A percentile compares a stretch with the other conserved stretches of the same genome.
These are phyloP conservation scores for Protea cynaroides DNA, from an alignment of 164 flowering plant species.

Conservation along the genomic window DNA sequence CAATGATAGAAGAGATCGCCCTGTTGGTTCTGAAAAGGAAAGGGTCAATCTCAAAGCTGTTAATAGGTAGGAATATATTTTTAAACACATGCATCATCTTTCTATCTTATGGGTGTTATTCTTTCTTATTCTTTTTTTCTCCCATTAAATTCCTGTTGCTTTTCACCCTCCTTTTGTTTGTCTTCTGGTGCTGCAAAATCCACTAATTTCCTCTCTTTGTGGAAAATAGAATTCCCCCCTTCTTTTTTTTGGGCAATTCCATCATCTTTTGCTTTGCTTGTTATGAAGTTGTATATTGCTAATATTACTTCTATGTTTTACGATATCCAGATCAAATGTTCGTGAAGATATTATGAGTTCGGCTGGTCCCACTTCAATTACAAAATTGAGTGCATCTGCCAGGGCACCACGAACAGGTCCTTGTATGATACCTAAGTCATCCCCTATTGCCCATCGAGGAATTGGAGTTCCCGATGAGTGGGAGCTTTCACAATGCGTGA, in stretches of 20 bases:
- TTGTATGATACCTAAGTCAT: constrained; percentile 42
- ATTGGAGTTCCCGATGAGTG: constrained; percentile 46
- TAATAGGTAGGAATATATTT: constrained; percentile 49
- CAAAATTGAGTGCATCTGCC: constrained; percentile 46
- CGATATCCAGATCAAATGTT: constrained; percentile 35
- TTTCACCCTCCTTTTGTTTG: neutral
- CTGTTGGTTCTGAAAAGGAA: constrained; percentile 62
- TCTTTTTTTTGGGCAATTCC: too few species aligned
- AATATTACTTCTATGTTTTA: neutral
- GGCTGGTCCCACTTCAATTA: constrained; percentile 52
- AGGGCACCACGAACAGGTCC: constrained; percentile 72
- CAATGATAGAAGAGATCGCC: constrained; percentile 59
- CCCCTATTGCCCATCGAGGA: constrained; percentile 45
- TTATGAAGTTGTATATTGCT: neutral
- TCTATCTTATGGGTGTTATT: neutral
- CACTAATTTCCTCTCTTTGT: neutral
- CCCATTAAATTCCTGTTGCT: neutral
- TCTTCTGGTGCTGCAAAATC: neutral
- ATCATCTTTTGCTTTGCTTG: neutral
- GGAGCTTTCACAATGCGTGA: constrained; percentile 54
- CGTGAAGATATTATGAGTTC: constrained; percentile 54
- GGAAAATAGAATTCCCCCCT: too few species aligned
- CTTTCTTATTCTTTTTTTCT: neutral
- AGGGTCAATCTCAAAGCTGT: constrained; percentile 51
- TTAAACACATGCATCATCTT: neutral